These are phyloP conservation scores for Colletotrichum coccodes DNA, from an alignment of 2,329 filamentous ascomycete species.

Conservation along the genomic window DNA sequence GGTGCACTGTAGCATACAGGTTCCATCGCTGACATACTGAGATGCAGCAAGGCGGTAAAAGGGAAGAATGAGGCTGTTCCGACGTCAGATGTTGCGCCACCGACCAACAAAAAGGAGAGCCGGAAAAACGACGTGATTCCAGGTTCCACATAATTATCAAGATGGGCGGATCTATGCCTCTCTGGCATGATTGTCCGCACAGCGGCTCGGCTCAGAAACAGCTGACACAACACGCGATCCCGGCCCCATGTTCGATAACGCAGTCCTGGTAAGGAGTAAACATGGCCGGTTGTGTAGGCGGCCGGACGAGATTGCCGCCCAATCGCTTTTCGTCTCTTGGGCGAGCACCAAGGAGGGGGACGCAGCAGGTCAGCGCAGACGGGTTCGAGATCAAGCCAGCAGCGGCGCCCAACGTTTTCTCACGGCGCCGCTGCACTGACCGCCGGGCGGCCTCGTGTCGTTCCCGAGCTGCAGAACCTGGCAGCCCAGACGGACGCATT, in stretches of 20 bases:
- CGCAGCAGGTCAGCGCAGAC: not conserved
- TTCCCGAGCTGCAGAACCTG: not conserved
- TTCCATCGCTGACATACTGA: not conserved
- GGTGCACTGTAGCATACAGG: not conserved
- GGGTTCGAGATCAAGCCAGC: not conserved
- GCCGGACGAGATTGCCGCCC: not conserved
- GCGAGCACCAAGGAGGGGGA: not conserved
- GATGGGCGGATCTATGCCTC: not conserved
- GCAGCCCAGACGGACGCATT: not conserved
- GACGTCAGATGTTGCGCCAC: constrained; percentile 20
- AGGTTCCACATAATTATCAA: not conserved
- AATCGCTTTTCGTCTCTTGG: not conserved
- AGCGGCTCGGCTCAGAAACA: constrained; percentile 4
- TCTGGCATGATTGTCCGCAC: constrained; percentile 14
- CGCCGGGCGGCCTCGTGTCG: constrained; percentile 12
- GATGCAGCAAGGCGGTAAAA: not conserved
- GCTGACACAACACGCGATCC: constrained; percentile 24
- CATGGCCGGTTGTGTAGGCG: not conserved
- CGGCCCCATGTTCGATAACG: not conserved
- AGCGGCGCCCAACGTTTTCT: not conserved
- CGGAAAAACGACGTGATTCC: not conserved
- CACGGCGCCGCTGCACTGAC: not conserved
- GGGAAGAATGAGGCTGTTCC: constrained; percentile 9
- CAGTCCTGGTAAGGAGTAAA: not conserved
- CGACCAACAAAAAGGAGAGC: not conserved